Conservation (phyloP, 108 stramenopile species). For the Cylindrotheca closterium region DNA sequence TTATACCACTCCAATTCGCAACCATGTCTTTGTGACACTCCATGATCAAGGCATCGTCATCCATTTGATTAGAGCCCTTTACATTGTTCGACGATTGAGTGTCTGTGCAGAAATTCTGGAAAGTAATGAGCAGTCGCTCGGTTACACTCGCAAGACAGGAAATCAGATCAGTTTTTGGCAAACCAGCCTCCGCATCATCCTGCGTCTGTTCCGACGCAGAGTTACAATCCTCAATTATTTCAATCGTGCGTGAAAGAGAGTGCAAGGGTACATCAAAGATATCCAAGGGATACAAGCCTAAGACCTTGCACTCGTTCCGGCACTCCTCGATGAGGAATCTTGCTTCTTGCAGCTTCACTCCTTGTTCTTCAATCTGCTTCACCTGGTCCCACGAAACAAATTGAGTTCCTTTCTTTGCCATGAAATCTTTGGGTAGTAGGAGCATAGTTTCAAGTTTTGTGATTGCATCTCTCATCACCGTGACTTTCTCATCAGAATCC, state of each 20-base stretch:
- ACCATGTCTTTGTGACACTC: constrained; percentile 23
- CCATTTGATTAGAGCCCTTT: background rate
- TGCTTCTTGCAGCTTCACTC: constrained; percentile 24
- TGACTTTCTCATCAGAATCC: background rate
- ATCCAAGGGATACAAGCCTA: constrained; percentile 20
- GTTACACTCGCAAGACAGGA: constrained; percentile 4
- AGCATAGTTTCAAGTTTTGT: constrained; percentile 23
- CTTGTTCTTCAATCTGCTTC: constrained; percentile 13
- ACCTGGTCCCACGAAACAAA: constrained; percentile 14
- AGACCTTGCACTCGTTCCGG: constrained; percentile 2
- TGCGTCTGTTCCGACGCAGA: background rate
- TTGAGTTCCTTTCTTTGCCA: background rate
- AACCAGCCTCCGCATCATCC: background rate
- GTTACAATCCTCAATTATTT: too few species aligned
- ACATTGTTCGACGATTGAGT: background rate
- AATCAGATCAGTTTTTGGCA: background rate
- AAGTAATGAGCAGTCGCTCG: constrained; percentile 20
- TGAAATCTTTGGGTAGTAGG: background rate
- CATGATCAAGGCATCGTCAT: constrained; percentile 7
- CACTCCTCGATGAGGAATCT: constrained; percentile 29
- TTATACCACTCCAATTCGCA: constrained; percentile 33
- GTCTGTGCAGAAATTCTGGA: constrained; percentile 19
- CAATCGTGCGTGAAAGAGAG: background rate
- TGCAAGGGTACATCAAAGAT: constrained; percentile 18
- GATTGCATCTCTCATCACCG: constrained; percentile 26